Conservation (phyloP, 352 stramenopile genomes). For the Stephanocyclus meneghinianus region DNA sequence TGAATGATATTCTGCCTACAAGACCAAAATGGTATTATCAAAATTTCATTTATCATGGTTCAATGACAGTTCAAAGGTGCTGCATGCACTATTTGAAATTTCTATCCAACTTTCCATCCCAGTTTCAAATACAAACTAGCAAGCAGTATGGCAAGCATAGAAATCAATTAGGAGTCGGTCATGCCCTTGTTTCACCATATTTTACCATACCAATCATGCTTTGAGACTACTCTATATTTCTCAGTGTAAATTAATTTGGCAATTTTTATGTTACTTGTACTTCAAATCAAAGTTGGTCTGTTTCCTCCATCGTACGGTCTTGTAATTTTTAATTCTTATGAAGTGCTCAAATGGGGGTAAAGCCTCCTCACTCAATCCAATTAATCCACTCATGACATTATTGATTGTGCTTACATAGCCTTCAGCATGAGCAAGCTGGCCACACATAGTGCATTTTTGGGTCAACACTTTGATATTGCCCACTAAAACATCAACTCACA, state of each 20-base stretch:
- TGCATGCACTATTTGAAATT: constrained; percentile 10
- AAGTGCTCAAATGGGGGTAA: background rate
- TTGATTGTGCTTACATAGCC: background rate
- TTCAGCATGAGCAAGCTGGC: background rate
- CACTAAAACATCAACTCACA: background rate
- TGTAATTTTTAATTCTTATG: background rate
- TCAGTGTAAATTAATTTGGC: constrained; percentile 3
- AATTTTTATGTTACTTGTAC: background rate
- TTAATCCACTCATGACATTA: background rate
- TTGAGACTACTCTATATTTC: constrained; percentile 22
- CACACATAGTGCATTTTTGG: background rate
- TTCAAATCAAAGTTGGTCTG: background rate
- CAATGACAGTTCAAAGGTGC: constrained; percentile 19
- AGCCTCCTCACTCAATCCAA: background rate
- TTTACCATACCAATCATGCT: background rate
- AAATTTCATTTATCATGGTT: constrained; percentile 51
- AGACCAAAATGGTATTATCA: constrained; percentile 39
- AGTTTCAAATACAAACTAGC: constrained; percentile 26
- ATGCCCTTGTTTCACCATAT: background rate
- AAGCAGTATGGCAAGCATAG: background rate
- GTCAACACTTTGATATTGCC: background rate
- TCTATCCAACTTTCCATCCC: constrained; percentile 6
- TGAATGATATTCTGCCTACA: constrained; percentile 38
- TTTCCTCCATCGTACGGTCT: background rate
- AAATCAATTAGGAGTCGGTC: constrained; percentile 5